Evolutionary conservation across 192 early-diverging fungal genomes (phyloP).

Genomic region (Coemansia sp.): DNA sequence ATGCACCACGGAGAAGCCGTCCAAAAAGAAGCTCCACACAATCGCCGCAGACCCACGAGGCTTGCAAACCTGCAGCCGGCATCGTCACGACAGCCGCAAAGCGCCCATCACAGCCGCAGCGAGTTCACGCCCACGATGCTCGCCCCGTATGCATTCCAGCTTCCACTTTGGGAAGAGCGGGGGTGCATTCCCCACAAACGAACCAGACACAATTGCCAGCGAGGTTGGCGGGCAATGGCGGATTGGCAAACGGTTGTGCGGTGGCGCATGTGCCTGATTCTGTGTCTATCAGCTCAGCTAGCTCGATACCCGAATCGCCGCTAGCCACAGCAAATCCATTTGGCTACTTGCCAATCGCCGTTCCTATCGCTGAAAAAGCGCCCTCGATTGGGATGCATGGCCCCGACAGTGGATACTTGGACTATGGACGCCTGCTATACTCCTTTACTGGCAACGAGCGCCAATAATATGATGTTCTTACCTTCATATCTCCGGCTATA

Average conservation of each 20-base stretch:
- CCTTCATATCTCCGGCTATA: not conserved
- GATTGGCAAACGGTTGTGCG: not conserved
- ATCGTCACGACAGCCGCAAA: not conserved
- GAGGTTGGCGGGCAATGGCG: not conserved
- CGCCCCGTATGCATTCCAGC: not conserved
- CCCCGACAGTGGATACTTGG: conserved; percentile 1
- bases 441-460: not conserved
- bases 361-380: conserved; percentile 8
- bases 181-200: not conserved
- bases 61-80: not conserved
- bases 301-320: conserved; percentile 24
- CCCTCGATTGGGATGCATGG: not conserved
- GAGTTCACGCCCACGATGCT: not conserved
- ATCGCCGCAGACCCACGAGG: not conserved
- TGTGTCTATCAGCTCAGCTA: conserved; percentile 27
- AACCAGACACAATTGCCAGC: not conserved
- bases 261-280: conserved; percentile 15
- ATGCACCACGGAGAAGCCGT: not conserved
- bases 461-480: not conserved
- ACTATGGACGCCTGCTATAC: not conserved
- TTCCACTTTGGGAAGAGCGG: not conserved
- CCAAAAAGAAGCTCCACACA: not conserved
- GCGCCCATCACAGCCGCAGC: not conserved
- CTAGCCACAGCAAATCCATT: conserved; percentile 4
- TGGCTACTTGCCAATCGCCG: conserved; percentile 22